Evolutionary conservation across 176 grass and related monocot genomes (phyloP).

Genomic region (Musa schizocarpa): DNA sequence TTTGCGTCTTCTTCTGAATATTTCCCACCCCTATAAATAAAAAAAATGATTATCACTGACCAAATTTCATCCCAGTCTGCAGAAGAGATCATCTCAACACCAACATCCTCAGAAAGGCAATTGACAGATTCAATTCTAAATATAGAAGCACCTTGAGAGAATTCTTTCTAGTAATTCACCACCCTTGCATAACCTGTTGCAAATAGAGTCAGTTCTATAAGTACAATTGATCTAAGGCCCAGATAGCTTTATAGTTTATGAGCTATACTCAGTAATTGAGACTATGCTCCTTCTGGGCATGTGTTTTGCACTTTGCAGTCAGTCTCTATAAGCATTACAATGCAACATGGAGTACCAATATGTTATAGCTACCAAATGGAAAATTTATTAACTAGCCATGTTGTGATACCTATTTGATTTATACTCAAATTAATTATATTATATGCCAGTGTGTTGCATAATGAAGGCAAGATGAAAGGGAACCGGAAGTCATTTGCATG

Average conservation of each 20-base stretch:
- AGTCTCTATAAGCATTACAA: neutral
- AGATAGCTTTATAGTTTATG: constrained; percentile 4
- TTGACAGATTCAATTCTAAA: neutral
- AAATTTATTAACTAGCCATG: too few relatives aligned
- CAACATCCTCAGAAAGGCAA: neutral
- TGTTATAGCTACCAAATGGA: neutral
- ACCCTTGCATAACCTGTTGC: constrained; percentile 86
- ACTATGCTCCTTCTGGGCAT: neutral
- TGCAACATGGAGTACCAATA: neutral
- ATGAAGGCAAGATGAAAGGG: too few relatives aligned
- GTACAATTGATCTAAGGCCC: neutral
- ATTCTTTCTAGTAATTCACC: constrained; percentile 93
- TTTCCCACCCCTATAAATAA: constrained; percentile 72
- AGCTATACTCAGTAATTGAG: constrained; percentile 1
- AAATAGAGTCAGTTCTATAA: constrained; percentile 12
- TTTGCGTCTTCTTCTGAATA: constrained; percentile 99
- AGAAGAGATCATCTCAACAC: neutral
- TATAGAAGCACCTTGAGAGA: constrained; percentile 54
- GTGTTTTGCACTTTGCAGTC: neutral
- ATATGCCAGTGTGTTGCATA: too few relatives aligned
- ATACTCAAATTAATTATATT: too few relatives aligned
- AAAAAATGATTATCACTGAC: constrained; percentile 2
- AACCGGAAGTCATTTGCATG: too few relatives aligned
- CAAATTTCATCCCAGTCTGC: neutral
- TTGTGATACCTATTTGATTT: too few relatives aligned